phyloP scores from a whole-genome alignment of 208 protist species.

The Lotmaria passim region DNA sequence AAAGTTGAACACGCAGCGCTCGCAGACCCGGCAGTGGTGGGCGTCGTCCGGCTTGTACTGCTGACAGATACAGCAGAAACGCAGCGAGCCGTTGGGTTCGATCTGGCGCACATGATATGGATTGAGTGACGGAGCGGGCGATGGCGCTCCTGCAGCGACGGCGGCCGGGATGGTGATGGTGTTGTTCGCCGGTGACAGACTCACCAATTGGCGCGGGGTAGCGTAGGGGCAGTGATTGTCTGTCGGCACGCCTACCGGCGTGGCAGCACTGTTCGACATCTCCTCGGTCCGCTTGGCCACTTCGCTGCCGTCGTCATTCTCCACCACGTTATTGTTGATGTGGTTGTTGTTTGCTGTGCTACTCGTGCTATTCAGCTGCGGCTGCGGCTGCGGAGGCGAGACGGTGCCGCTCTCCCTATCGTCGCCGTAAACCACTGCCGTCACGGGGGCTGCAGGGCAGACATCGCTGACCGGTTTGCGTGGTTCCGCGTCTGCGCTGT shows the following conservation, averaged over 20 bases:
- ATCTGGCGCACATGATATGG: slow-evolving; percentile 44
- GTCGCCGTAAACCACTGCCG: background rate
- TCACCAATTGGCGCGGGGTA: background rate
- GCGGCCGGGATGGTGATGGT: background rate
- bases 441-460: background rate
- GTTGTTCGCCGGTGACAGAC: background rate
- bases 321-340: background rate
- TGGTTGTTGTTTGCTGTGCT: background rate
- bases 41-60: slow-evolving; percentile 81
- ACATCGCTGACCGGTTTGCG: background rate
- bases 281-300: background rate
- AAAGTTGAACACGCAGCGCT: slow-evolving; percentile 78
- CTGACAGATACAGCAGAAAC: slow-evolving; percentile 69
- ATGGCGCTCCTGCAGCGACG: background rate
- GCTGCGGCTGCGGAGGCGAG: background rate
- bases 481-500: background rate
- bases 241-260: background rate
- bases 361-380: background rate
- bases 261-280: background rate
- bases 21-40: slow-evolving; percentile 87
- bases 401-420: background rate
- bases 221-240: slow-evolving; percentile 23
- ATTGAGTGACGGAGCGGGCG: slow-evolving; percentile 28
- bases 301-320: background rate
- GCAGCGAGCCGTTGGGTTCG: slow-evolving; percentile 39